Base-by-base conservation (phyloP, 83 land plant species). In the Diphasiastrum complanatum region DNA sequence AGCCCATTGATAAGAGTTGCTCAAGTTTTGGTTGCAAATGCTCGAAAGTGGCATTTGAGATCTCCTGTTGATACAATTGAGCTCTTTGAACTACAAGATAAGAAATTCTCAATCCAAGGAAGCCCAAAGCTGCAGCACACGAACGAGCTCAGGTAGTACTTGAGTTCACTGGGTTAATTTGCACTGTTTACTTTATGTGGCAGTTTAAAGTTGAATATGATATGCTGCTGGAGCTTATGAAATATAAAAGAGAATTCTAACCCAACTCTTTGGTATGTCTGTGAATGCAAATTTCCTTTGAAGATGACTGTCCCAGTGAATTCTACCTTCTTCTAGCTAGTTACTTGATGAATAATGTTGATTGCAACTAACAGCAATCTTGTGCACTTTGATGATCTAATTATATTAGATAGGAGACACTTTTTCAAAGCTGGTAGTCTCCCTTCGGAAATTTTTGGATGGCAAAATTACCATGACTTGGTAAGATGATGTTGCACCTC, bases 111-210 rank as follows among this genome's bases (percentile, higher is more conserved):
- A 31, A 55, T 55, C 10, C 20, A 55, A 55, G 38, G 35, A 20
- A 55, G 59, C 35, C 8, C 35, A 19, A 55, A 55, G 38, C 26
- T 55, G 6, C 34, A 55, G 27, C 59, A 55, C 34, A 55, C 59
- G 11, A 30, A 14, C 0, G 27, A 55, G 14, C 19, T 55, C 59
- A 24, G 35, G 59, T 55, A n/a, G n/a, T n/a, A n/a, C n/a, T n/a
- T n/a, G n/a, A n/a, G n/a, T n/a, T n/a, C n/a, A n/a, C n/a, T 41
- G 12, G 45, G n/a, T 18, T 41, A 14, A 41, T 18, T 14, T 41
- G n/a, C n/a, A 41, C 0, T 14, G 0, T 18, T 41, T 14, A 0
- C n/a, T 18, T 41, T 14, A 41, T 14, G n/a, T 0, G 12, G 12
- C 45, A 14, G 1, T 0, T 41, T 41, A 41, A 14, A 0, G 18